phyloP scores from a whole-genome alignment of 768 basidiomycete species.

The Inosperma sp. region DNA sequence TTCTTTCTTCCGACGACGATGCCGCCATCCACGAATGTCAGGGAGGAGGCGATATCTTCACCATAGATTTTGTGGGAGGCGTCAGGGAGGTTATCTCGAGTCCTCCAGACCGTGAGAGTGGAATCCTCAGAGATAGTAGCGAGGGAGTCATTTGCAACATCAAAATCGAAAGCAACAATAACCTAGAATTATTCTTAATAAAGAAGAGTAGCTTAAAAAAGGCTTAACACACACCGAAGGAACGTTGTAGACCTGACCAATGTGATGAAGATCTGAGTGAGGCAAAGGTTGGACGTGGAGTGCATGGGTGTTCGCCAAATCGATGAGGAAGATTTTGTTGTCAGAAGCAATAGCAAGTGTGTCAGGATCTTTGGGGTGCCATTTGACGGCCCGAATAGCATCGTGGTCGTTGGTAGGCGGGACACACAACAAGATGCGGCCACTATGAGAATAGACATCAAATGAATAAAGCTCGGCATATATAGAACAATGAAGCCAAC shows the following conservation, averaged over 20 bases:
- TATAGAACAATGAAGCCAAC: conserved; percentile 27
- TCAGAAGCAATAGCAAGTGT: conserved; percentile 81
- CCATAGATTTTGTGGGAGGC: conserved; percentile 73
- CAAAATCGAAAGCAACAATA: conserved; percentile 82
- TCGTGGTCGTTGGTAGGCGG: conserved; percentile 59
- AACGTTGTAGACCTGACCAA: conserved; percentile 63
- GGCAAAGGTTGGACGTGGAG: conserved; percentile 63
- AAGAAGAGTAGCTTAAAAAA: not conserved
- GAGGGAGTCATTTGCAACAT: conserved; percentile 68
- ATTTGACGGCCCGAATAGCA: conserved; percentile 76
- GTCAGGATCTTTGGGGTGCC: conserved; percentile 81
- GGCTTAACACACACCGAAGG: conserved; percentile 51
- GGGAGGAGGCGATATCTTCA: conserved; percentile 75
- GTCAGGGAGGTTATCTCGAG: conserved; percentile 71
- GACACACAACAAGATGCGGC: conserved; percentile 64
- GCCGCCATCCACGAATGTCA: conserved; percentile 84
- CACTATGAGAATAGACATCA: conserved; percentile 36
- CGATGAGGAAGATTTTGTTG: conserved; percentile 69
- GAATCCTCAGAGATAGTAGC: conserved; percentile 83
- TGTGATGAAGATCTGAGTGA: conserved; percentile 63
- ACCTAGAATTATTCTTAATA: conserved; percentile 39
- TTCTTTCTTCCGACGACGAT: conserved; percentile 80
- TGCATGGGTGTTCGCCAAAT: conserved; percentile 57
- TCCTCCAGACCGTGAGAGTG: conserved; percentile 77
- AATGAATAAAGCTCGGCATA: not conserved